phyloP scores from a whole-genome alignment of 768 basidiomycete species.

The Tylopilus sp. region DNA sequence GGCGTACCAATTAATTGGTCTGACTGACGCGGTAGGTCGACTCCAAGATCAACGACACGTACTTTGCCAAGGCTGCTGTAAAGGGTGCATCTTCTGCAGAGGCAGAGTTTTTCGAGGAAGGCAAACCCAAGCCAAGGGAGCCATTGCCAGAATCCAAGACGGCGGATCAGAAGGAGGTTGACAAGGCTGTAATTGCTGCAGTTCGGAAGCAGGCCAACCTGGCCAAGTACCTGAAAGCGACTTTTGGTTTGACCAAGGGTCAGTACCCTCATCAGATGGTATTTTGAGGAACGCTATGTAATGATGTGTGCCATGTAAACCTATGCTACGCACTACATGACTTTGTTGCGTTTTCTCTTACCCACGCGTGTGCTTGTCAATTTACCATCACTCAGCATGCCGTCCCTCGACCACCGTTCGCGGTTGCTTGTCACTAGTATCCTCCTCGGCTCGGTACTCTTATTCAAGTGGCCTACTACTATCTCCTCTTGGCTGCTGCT shows the following conservation, averaged over 20 bases:
- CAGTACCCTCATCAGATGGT: conserved; percentile 94
- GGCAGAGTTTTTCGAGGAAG: conserved; percentile 95
- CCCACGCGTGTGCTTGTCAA: conserved; percentile 11
- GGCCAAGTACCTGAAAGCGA: conserved; percentile 87
- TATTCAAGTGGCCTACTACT: conserved; percentile 21
- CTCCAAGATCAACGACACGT: conserved; percentile 89
- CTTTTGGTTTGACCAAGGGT: conserved; percentile 94
- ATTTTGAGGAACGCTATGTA: conserved; percentile 52
- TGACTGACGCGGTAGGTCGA: conserved; percentile 52
- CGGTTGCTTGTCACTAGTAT: conserved; percentile 14
- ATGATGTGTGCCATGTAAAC: conserved; percentile 18
- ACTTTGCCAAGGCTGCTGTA: conserved; percentile 79
- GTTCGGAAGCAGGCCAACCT: conserved; percentile 91
- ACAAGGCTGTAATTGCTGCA: conserved; percentile 73
- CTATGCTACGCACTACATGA: conserved; percentile 25
- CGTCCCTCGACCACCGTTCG: background rate
- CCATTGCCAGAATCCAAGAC: conserved; percentile 83
- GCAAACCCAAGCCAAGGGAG: conserved; percentile 88
- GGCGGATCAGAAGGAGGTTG: conserved; percentile 86
- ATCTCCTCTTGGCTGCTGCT: conserved; percentile 38
- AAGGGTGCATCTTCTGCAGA: conserved; percentile 81
- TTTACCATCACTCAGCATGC: conserved; percentile 10
- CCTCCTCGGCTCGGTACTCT: conserved; percentile 8
- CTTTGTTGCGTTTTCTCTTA: conserved; percentile 11
- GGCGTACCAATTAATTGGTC: background rate